Conservation (phyloP, 768 basidiomycete species). For the Paxillus rubicundulus region DNA sequence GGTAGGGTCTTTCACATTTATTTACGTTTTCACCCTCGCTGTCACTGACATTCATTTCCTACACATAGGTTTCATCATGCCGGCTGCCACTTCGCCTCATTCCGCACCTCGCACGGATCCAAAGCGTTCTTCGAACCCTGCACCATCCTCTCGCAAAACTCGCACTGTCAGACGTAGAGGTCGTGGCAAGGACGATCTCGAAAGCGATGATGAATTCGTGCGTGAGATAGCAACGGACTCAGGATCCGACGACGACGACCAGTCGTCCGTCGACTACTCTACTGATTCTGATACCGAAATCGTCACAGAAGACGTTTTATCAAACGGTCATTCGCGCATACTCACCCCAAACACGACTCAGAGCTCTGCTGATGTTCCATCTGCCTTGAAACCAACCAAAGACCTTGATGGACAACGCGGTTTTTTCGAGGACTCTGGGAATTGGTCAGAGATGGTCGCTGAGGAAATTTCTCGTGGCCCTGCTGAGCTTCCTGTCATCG, state of each 20-base stretch:
- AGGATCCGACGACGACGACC: slow-evolving; percentile 59
- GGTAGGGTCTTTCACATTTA: slow-evolving; percentile 32
- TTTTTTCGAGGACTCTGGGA: slow-evolving; percentile 54
- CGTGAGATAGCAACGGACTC: slow-evolving; percentile 71
- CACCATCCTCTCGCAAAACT: slow-evolving; percentile 33
- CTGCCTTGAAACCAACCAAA: slow-evolving; percentile 24
- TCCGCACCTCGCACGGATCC: slow-evolving; percentile 30
- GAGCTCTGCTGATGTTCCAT: slow-evolving; percentile 46
- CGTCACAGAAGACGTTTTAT: slow-evolving; percentile 58
- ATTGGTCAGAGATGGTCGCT: slow-evolving; percentile 86
- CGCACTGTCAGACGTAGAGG: slow-evolving; percentile 59
- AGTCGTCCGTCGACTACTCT: slow-evolving; percentile 55
- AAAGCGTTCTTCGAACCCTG: slow-evolving; percentile 32
- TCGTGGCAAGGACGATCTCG: slow-evolving; percentile 53
- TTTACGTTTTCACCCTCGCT: slow-evolving; percentile 23
- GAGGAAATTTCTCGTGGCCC: slow-evolving; percentile 64
- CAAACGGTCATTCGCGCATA: slow-evolving; percentile 48
- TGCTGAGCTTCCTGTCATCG: slow-evolving; percentile 73
- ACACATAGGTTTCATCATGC: slow-evolving; percentile 40
- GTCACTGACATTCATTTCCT: slow-evolving; percentile 4
- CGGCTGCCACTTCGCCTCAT: slow-evolving; percentile 39
- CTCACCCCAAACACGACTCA: slow-evolving; percentile 70
- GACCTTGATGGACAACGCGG: slow-evolving; percentile 33
- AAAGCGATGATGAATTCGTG: slow-evolving; percentile 77
- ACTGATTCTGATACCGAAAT: slow-evolving; percentile 75